A percentile compares a stretch with the other conserved stretches of the same genome.
phyloP scores from a whole-genome alignment of 2,329 filamentous ascomycete species.

The Cytospora schulzeri region DNA sequence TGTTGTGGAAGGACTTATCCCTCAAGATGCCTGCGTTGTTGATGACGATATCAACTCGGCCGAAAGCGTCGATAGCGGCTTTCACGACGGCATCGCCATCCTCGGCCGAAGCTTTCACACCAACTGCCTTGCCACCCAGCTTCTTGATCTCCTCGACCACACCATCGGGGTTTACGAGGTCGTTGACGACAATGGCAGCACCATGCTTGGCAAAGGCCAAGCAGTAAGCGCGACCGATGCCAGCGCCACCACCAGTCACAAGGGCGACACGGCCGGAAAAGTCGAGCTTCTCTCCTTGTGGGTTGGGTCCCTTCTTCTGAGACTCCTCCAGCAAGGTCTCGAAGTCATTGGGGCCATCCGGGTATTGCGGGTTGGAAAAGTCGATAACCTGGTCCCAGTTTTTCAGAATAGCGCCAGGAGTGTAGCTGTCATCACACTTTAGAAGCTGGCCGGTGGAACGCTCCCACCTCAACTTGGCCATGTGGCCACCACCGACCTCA shows the following conservation, averaged over 20 bases:
- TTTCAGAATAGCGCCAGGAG: constrained; percentile 81
- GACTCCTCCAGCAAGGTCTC: constrained; percentile 82
- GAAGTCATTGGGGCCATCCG: constrained; percentile 85
- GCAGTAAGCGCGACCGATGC: constrained; percentile 88
- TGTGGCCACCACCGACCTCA: constrained; percentile 88
- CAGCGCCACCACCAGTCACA: constrained; percentile 85
- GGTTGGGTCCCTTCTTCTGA: constrained; percentile 73
- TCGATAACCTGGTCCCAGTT: constrained; percentile 89
- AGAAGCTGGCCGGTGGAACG: constrained; percentile 85
- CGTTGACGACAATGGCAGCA: constrained; percentile 89
- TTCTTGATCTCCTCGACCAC: constrained; percentile 93
- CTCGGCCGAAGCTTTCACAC: constrained; percentile 90
- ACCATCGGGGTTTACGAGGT: constrained; percentile 86
- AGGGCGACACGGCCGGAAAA: constrained; percentile 85
- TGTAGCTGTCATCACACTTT: constrained; percentile 86
- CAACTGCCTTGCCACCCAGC: constrained; percentile 83
- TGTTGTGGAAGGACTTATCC: constrained; percentile 97
- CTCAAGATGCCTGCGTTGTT: constrained; percentile 98
- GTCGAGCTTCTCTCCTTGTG: constrained; percentile 71
- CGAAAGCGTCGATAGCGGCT: constrained; percentile 88
- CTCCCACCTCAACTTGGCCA: constrained; percentile 95
- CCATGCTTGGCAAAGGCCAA: constrained; percentile 81
- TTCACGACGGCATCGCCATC: constrained; percentile 91
- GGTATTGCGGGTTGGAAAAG: constrained; percentile 83
- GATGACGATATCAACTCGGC: constrained; percentile 90